Conservation (phyloP, 306 rosid species). For the Sicyos edulis region DNA sequence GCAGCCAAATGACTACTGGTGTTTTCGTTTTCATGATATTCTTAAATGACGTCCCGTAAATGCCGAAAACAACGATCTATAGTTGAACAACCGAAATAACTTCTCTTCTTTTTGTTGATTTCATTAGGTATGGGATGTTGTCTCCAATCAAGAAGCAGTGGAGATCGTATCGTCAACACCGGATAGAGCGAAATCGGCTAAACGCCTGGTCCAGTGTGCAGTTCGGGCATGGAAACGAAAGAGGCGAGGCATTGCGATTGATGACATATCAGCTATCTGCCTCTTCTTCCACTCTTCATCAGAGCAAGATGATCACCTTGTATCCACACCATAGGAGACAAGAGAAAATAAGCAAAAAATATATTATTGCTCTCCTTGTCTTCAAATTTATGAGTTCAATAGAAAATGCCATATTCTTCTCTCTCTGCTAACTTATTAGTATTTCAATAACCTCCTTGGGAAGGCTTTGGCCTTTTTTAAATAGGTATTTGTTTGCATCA, state of each 20-base stretch:
- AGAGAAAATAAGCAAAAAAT: not conserved
- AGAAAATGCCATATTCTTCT: not conserved
- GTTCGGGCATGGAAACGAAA: conserved; percentile 73
- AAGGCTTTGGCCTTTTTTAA: too few species aligned
- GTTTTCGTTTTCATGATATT: not conserved
- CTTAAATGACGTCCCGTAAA: not conserved
- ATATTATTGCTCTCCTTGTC: not conserved
- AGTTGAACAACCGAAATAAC: not conserved
- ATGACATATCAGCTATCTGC: conserved; percentile 90
- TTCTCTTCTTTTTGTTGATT: conserved; percentile 5
- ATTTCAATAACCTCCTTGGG: too few species aligned
- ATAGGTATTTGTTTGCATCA: too few species aligned
- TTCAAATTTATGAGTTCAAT: not conserved
- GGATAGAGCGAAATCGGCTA: conserved; percentile 54
- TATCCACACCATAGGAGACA: conserved; percentile 22
- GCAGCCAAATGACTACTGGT: not conserved
- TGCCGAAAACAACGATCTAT: too few species aligned
- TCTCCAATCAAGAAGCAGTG: conserved; percentile 94
- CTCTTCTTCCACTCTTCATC: conserved; percentile 63
- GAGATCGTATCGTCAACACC: conserved; percentile 50
- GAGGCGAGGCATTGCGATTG: conserved; percentile 69
- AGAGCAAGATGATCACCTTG: conserved; percentile 32
- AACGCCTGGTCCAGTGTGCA: conserved; percentile 63
- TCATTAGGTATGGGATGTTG: conserved; percentile 86
- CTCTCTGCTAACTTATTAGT: too few species aligned